Conservation (phyloP, 2,329 filamentous ascomycete species). For the Monilinia fructicola region DNA sequence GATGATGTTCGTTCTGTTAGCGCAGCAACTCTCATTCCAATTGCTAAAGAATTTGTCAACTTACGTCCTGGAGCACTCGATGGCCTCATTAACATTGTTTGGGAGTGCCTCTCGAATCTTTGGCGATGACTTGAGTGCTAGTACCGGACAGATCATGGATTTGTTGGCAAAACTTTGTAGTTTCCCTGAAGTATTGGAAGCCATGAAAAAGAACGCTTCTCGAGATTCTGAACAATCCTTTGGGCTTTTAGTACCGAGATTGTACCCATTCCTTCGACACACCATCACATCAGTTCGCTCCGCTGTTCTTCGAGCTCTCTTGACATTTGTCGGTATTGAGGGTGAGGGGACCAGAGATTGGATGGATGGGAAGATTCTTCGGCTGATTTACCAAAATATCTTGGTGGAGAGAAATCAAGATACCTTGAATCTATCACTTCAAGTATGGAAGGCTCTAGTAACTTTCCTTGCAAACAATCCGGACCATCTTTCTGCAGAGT, state of each 20-base stretch:
- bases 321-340: conserved; percentile 88
- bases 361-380: conserved; percentile 85
- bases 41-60: conserved; percentile 90
- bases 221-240: conserved; percentile 87
- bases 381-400: conserved; percentile 92
- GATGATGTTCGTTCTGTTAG: conserved; percentile 97
- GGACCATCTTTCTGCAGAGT: conserved; percentile 67
- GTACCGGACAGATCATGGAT: conserved; percentile 98
- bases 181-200: conserved; percentile 86
- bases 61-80: conserved; percentile 77
- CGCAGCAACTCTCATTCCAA: conserved; percentile 94
- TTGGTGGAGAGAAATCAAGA: conserved; percentile 86
- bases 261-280: conserved; percentile 94
- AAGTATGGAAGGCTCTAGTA: conserved; percentile 82
- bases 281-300: conserved; percentile 95
- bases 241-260: conserved; percentile 82
- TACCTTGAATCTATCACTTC: conserved; percentile 77
- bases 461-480: conserved; percentile 63
- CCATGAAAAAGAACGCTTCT: conserved; percentile 88
- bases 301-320: conserved; percentile 85
- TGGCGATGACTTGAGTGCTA: conserved; percentile 95
- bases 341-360: conserved; percentile 78
- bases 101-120: conserved; percentile 97
- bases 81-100: conserved; percentile 87
- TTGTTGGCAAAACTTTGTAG: conserved; percentile 92